Evolutionary conservation across 2,329 filamentous ascomycete genomes (phyloP).

Genomic region (Tolypocladium inflatum): DNA sequence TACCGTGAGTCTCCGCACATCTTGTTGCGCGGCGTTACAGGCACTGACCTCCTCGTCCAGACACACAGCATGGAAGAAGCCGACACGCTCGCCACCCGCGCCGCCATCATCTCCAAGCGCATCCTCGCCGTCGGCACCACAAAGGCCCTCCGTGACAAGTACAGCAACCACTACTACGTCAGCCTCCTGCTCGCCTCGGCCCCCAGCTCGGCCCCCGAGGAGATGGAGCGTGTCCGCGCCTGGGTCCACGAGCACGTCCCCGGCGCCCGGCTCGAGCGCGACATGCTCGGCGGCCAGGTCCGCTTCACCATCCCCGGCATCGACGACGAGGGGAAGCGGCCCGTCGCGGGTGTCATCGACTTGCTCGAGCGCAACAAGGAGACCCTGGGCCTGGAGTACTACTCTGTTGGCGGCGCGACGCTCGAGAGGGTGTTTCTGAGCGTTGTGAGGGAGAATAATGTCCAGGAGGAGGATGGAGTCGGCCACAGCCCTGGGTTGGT

Average conservation of each 20-base stretch:
- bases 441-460: conserved; percentile 53
- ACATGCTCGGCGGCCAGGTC: conserved; percentile 55
- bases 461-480: conserved; percentile 9
- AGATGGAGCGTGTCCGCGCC: conserved; percentile 44
- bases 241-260: conserved; percentile 46
- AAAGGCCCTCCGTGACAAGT: conserved; percentile 44
- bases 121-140: conserved; percentile 55
- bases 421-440: conserved; percentile 62
- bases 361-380: conserved; percentile 48
- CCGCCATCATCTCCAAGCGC: conserved; percentile 23
- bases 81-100: conserved; percentile 67
- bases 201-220: conserved; percentile 42
- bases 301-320: conserved; percentile 13
- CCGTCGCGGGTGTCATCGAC: conserved; percentile 21
- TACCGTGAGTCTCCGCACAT: conserved; percentile 31
- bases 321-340: conserved; percentile 2
- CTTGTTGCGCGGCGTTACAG: not conserved
- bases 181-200: conserved; percentile 51
- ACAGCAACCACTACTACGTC: conserved; percentile 54
- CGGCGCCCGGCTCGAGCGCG: conserved; percentile 44
- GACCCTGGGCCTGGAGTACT: conserved; percentile 51
- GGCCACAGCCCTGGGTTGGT: not conserved
- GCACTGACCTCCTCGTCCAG: not conserved
- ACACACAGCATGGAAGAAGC: conserved; percentile 91
- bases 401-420: conserved; percentile 56